phyloP scores from a whole-genome alignment of 2,329 filamentous ascomycete genomes.

The Cordyceps sp. region DNA sequence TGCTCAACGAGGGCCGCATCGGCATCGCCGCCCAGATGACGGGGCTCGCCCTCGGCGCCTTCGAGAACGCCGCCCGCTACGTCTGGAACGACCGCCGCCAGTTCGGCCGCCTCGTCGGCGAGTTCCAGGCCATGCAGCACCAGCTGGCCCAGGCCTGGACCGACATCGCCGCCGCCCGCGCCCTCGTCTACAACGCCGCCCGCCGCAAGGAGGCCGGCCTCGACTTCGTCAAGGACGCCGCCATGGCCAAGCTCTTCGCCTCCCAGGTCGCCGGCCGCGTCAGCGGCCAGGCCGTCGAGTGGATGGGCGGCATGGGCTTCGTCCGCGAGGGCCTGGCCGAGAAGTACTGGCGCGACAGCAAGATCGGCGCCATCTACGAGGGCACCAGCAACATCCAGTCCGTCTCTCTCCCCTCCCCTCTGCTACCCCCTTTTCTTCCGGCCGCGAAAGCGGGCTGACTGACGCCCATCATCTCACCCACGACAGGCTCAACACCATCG shows the following conservation, averaged over 20 bases:
- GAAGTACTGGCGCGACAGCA: constrained; percentile 96
- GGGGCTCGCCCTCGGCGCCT: constrained; percentile 82
- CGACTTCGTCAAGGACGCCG: constrained; percentile 87
- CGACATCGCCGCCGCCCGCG: constrained; percentile 81
- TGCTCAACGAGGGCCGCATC: constrained; percentile 93
- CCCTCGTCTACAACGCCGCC: constrained; percentile 87
- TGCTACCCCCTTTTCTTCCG: not conserved
- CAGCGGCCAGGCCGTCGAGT: constrained; percentile 76
- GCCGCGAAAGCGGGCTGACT: no score
- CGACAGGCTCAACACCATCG: constrained; percentile 48
- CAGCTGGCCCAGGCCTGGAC: constrained; percentile 93
- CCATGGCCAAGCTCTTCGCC: constrained; percentile 94
- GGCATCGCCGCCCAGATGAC: constrained; percentile 99
- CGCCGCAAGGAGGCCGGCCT: constrained; percentile 96
- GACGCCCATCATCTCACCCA: no score
- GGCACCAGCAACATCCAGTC: constrained; percentile 67
- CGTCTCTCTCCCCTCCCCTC: constrained; percentile 9
- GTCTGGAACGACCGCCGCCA: constrained; percentile 98
- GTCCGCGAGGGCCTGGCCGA: constrained; percentile 90
- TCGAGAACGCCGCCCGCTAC: constrained; percentile 83
- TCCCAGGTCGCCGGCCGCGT: constrained; percentile 86
- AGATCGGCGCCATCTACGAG: constrained; percentile 97
- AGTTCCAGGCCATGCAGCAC: constrained; percentile 99
- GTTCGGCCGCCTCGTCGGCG: constrained; percentile 82
- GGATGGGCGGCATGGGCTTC: constrained; percentile 99